Evolutionary conservation across 805 yeast species (phyloP), one percentile per base, ranked within the genome.

Genomic region (Sugiyamaella qingdaonensis): DNA sequence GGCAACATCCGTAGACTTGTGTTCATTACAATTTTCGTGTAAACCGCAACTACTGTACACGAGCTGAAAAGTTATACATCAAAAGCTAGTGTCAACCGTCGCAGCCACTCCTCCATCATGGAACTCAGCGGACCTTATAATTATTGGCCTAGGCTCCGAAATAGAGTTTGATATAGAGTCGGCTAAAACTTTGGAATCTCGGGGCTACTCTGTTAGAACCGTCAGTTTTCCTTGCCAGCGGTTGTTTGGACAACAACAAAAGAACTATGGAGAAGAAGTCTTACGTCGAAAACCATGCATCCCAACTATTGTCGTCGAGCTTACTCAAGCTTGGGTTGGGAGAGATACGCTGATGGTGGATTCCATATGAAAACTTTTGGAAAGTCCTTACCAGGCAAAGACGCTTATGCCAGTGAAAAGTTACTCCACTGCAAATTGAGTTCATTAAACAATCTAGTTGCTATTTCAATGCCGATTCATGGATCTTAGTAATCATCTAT

Each of bases 301-400:
- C 35, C 35, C 35, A 10, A 10, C 11, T 32, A 13, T 32, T 10
- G 35, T 32, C 10, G 13, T 32, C 35, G 35, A 29, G 48, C 48
- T 9, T 45, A 45, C 39, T 29, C 39, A 16, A 14, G 9, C 21
- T 8, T 10, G 18, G 46, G 39, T 7, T 45, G 48, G 48, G 48
- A 45, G 31, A 8, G 48, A 10, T 45, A 45, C 14, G 48, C 48
- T 7, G 39, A 45, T 27, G 48, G 24, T 10, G 39, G 48, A 13
- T 31, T 29, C 21, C 48, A 45, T 27, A 45, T 45, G 48, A 45
- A 31, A 29, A 45, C 41, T 8, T 45, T 45, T 45, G 48, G 48
- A 9, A 45, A 45, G 39, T 45, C 48, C 5, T 21, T 45, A n/a
- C 48, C 35, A 8, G 48, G 48, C n/a, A n/a, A n/a, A n/a, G n/a